Base-by-base conservation (phyloP, 2,329 filamentous ascomycete species). In the Sporothrix globosa region DNA sequence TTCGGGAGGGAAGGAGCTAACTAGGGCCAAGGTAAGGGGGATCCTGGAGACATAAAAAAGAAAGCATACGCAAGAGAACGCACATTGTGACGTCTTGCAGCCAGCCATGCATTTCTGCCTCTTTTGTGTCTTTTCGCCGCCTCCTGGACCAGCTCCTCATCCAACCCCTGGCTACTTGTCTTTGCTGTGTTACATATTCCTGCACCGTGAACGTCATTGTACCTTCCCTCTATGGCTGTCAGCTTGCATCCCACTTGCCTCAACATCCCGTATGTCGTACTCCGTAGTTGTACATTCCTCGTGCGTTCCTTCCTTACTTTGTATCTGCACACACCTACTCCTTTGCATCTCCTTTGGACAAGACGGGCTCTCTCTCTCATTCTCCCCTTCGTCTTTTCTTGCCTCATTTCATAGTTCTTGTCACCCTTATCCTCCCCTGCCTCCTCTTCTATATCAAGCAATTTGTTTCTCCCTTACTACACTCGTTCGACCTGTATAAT, bases 41-140 rank as follows among this genome's bases (percentile, higher is more conserved):
- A 54, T 21, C 11, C 21, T 24, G 30, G 21, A 6, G 58, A 27
- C 39, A 63, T 4, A 34, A 63, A 63, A 27, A 63, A 46, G 58
- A 27, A 46, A 63, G 21, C 58, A 63, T 63, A 63, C 46, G 58
- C 58, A 46, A 27, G 58, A 63, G 39, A 21, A 44, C 24, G 58
- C 21, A 14, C 13, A 17, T 46, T 13, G 58, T 63, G 39, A 19
- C 58, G 58, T 27, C 58, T 46, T n/a, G 11, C 58, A 39, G 58
- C 10, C 4, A 10, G 58, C 39, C n/a, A 63, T 21, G 34, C 58
- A 6, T 34, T 17, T n/a, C 17, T 4, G 17, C 21, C 17, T 19
- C 39, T 63, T 11, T 9, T 24, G 39, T 27, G n/a, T 44, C 10
- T 10, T 27, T 17, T 63, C 24, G 39, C 13, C 21, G 4, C 34